Base-by-base conservation (phyloP, 768 basidiomycete species). In the Macrolepiota fuliginosa region DNA sequence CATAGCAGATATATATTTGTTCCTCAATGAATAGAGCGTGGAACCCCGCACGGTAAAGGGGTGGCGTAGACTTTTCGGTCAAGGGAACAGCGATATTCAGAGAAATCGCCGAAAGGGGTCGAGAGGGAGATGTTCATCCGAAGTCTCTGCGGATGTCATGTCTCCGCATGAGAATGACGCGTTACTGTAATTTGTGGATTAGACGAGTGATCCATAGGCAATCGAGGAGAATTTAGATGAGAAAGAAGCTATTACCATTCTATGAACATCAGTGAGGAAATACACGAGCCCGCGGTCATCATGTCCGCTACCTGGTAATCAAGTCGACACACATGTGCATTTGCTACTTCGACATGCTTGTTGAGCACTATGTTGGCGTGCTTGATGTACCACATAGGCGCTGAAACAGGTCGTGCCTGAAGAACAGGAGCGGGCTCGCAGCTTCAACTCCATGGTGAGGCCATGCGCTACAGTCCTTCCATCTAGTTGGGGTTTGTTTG, bases 41-140 rank as follows among this genome's bases (percentile, higher is more conserved):
- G 62, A 50, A 62, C 51, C 66, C 49, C 42, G 65, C 66, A 58
- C 61, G 66, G 66, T 66, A 63, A 55, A 62, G 67, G 63, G 72
- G 68, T 72, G 72, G 72, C 70, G 67, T 72, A 73, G 70, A 66
- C 66, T 66, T 65, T 69, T 67, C 67, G 68, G 64, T 46, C 63
- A 61, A 46, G 53, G 35, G 22, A 49, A 29, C 12, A 55, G 64
- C 69, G 65, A 66, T 74, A 71, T 71, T 67, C 75, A 76, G 72
- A 76, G 71, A 73, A 72, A 74, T 73, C 73, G 62, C 78, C 76
- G 76, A 76, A 62, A 66, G 60, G 58, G 65, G 63, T 67, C 62
- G 64, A 66, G 66, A 62, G 25, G 40, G 46, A 39, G 22, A 56
- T 58, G 66, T 73, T 73, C 72, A 72, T 62, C 75, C 75, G 75